phyloP scores from a whole-genome alignment of 495 filamentous ascomycete genomes.

The Neurospora sp. region DNA sequence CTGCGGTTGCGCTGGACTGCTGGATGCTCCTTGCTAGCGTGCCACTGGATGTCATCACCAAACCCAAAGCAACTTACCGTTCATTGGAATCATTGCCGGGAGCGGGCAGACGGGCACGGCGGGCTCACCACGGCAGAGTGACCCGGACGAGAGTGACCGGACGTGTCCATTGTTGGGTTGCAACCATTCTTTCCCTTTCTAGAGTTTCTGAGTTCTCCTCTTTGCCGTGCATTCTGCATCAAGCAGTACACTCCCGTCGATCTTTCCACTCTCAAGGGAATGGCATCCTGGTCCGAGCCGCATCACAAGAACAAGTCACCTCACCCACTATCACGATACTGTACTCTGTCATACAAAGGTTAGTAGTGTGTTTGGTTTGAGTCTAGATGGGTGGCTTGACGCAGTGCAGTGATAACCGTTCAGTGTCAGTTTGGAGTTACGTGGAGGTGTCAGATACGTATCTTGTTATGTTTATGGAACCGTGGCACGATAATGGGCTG shows the following conservation, averaged over 20 bases:
- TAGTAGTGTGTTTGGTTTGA: too few relatives aligned
- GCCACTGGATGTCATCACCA: not conserved
- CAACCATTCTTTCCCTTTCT: not conserved
- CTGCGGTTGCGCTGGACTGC: not conserved
- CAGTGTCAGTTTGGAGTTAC: too few relatives aligned
- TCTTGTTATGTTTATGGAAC: not conserved
- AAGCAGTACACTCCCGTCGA: not conserved
- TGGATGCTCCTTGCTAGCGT: not conserved
- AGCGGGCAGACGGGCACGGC: not conserved
- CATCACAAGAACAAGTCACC: not conserved
- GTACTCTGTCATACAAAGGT: not conserved
- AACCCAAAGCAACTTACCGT: not conserved
- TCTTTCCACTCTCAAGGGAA: not conserved
- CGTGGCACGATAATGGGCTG: not conserved
- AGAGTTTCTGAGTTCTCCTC: not conserved
- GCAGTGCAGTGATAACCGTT: too few relatives aligned
- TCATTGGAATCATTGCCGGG: not conserved
- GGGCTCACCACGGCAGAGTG: not conserved
- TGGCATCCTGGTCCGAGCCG: not conserved
- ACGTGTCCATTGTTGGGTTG: not conserved
- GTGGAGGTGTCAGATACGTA: not conserved
- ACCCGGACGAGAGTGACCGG: not conserved
- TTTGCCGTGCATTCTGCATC: not conserved
- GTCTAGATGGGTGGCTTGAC: too few relatives aligned
- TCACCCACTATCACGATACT: not conserved